A percentile compares a stretch with the other conserved stretches of the same genome.
Conservation (phyloP, 2,329 filamentous ascomycete genomes). For the Trichoderma arundinaceum region DNA sequence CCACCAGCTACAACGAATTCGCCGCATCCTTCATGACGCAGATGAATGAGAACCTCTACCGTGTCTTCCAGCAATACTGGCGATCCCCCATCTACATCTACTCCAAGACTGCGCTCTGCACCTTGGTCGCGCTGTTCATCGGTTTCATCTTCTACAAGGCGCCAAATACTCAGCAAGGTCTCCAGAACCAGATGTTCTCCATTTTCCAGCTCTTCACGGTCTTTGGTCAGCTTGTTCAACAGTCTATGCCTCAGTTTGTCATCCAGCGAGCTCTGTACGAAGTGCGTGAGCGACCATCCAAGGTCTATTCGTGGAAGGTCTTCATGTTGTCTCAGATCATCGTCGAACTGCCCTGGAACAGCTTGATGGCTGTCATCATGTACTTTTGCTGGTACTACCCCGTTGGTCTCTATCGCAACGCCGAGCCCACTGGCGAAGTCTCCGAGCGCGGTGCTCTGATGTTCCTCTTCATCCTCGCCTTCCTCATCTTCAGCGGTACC, state of each 20-base stretch:
- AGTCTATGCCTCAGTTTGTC: slow-evolving; percentile 87
- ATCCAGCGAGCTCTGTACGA: slow-evolving; percentile 83
- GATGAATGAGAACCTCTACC: slow-evolving; percentile 68
- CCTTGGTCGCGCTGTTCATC: slow-evolving; percentile 72
- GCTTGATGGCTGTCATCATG: slow-evolving; percentile 75
- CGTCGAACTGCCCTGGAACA: slow-evolving; percentile 86
- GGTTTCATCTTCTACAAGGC: slow-evolving; percentile 81
- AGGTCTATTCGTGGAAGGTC: slow-evolving; percentile 83
- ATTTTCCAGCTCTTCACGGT: slow-evolving; percentile 85
- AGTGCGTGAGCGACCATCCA: slow-evolving; percentile 81
- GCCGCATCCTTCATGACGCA: slow-evolving; percentile 76
- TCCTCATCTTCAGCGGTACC: slow-evolving; percentile 80
- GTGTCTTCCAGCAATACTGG: slow-evolving; percentile 93
- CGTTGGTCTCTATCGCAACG: slow-evolving; percentile 76
- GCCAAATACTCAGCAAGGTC: slow-evolving; percentile 73
- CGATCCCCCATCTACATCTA: slow-evolving; percentile 88
- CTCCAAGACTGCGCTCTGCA: slow-evolving; percentile 74
- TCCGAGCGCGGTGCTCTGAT: slow-evolving; percentile 75
- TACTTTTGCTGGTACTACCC: slow-evolving; percentile 88
- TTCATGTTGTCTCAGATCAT: slow-evolving; percentile 85
- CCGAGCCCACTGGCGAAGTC: slow-evolving; percentile 63
- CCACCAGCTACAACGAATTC: slow-evolving; percentile 71
- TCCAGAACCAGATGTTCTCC: slow-evolving; percentile 86
- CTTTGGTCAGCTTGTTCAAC: slow-evolving; percentile 79
- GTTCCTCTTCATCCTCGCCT: slow-evolving; percentile 76